A percentile compares a stretch with the other conserved stretches of the same genome.
Conservation (phyloP, 129 eudicot species). For the Chrysanthemum lavandulifolium region DNA sequence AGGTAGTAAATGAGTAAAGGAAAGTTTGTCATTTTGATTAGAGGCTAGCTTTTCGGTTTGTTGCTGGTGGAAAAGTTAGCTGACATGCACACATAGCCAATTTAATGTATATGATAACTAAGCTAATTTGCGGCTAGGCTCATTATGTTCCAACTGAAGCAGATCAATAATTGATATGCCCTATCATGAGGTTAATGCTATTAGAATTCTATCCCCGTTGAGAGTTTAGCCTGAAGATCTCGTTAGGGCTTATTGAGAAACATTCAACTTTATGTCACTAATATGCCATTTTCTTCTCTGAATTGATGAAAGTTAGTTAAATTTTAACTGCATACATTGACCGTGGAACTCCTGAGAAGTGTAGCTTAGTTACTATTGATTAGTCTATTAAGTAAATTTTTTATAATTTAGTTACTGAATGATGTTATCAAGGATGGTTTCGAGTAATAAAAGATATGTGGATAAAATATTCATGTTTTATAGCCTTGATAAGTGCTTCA, state of each 20-base stretch:
- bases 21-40: conserved; percentile 2
- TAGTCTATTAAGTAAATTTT: background rate
- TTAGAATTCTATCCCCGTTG: conserved; percentile 6
- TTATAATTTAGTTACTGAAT: background rate
- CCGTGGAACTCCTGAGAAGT: conserved; percentile 13
- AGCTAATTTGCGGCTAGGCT: background rate
- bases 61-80: background rate
- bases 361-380: conserved; percentile 4
- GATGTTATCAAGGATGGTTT: conserved; percentile 17
- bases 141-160: conserved; percentile 2
- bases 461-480: background rate
- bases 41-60: background rate
- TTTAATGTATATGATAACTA: no score
- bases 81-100: background rate
- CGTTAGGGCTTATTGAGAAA: background rate
- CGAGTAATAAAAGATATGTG: background rate
- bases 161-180: background rate
- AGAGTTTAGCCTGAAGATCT: conserved; percentile 8
- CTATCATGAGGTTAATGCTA: background rate
- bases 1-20: background rate
- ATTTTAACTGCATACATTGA: conserved; percentile 10
- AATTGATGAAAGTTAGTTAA: conserved; percentile 20
- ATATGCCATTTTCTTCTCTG: conserved; percentile 5
- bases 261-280: background rate
- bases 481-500: conserved; percentile 18